These are phyloP conservation scores for Colletotrichum aenigma DNA, from an alignment of 2,329 filamentous ascomycete species.

Conservation along the genomic window DNA sequence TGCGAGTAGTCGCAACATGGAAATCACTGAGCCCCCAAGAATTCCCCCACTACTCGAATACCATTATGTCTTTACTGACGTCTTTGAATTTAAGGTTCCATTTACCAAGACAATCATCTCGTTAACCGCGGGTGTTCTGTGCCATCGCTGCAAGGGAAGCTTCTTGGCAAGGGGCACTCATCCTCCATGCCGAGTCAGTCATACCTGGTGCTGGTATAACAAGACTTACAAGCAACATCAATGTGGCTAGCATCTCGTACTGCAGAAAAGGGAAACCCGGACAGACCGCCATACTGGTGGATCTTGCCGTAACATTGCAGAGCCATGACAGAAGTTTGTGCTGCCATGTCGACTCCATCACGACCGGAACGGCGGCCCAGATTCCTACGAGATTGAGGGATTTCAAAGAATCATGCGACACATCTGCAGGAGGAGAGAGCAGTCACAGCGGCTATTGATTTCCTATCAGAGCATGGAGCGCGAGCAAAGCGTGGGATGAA, in stretches of 20 bases:
- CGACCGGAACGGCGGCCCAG: neutral
- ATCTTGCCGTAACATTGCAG: neutral
- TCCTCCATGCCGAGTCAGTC: neutral
- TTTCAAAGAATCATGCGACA: neutral
- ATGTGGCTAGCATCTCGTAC: neutral
- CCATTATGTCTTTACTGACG: neutral
- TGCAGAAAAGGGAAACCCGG: neutral
- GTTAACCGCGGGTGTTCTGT: neutral
- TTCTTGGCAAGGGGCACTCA: neutral
- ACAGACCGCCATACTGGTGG: neutral
- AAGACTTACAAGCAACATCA: neutral
- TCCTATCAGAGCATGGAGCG: neutral
- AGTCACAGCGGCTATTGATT: slow-evolving; percentile 21
- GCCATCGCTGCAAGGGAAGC: neutral
- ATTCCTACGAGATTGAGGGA: neutral
- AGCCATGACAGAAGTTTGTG: neutral
- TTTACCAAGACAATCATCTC: neutral
- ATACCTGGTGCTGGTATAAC: neutral
- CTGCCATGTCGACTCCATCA: neutral
- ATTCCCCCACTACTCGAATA: neutral
- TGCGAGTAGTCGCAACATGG: neutral
- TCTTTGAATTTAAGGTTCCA: neutral
- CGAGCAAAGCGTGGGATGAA: neutral
- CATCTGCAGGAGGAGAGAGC: neutral
- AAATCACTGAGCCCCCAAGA: neutral